Conservation (phyloP, 1,139 yeast species). For the Candida buenavistaensis region DNA sequence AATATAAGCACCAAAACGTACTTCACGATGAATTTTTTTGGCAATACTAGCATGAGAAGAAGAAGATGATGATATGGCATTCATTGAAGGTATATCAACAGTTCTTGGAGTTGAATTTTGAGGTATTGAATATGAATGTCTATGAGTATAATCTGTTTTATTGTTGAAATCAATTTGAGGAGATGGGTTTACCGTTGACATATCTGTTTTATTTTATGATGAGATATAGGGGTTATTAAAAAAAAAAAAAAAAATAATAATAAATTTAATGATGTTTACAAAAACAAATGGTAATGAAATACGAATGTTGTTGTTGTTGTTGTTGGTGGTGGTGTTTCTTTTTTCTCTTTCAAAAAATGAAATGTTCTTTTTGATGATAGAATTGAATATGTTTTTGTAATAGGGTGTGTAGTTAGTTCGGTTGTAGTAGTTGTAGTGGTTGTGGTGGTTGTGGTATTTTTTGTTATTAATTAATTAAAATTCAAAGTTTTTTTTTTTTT, state of each 20-base stretch:
- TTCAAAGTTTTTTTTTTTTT: too few relatives aligned
- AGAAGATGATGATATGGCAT: constrained; percentile 3
- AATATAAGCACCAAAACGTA: constrained; percentile 82
- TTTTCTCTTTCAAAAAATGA: too few relatives aligned
- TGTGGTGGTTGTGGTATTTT: too few relatives aligned
- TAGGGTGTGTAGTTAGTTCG: too few relatives aligned
- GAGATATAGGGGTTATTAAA: background rate
- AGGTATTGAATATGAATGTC: background rate
- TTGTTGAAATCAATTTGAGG: background rate
- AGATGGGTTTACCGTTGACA: background rate
- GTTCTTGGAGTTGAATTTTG: constrained; percentile 6
- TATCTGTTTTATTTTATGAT: background rate
- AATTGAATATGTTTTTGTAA: too few relatives aligned
- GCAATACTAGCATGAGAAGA: constrained; percentile 10
- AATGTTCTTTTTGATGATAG: too few relatives aligned
- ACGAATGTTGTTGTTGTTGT: too few relatives aligned
- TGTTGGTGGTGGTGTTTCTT: too few relatives aligned
- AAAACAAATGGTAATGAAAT: too few relatives aligned
- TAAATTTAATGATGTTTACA: background rate
- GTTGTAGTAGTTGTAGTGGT: too few relatives aligned
- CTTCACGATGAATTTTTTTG: constrained; percentile 49
- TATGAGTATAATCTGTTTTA: constrained; percentile 1
- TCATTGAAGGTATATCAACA: constrained; percentile 7
- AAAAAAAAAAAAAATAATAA: background rate
- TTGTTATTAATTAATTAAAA: too few relatives aligned